Conservation (phyloP, 768 basidiomycete genomes). For the Suillus americanus region DNA sequence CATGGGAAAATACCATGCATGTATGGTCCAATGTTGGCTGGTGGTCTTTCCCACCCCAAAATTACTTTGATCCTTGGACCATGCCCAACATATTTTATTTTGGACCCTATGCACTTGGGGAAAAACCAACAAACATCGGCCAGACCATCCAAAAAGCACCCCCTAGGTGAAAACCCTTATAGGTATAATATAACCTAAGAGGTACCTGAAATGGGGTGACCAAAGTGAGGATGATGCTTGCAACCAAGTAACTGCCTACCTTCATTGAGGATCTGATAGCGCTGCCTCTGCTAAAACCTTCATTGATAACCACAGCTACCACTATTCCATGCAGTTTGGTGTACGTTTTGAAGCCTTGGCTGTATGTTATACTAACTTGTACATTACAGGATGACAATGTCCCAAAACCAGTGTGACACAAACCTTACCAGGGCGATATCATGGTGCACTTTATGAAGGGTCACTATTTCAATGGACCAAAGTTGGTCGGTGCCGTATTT, state of each 20-base stretch:
- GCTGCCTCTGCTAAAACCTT: not conserved
- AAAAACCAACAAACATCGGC: too few species aligned
- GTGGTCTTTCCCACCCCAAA: too few species aligned
- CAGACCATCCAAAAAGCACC: too few species aligned
- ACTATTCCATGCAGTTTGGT: not conserved
- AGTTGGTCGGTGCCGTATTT: not conserved
- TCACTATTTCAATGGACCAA: not conserved
- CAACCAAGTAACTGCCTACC: not conserved
- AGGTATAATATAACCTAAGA: too few species aligned
- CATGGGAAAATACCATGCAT: too few species aligned
- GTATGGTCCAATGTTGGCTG: too few species aligned
- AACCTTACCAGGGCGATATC: not conserved
- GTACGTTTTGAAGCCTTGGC: not conserved
- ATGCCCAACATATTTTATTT: too few species aligned
- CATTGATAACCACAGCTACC: not conserved
- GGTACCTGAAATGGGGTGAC: too few species aligned
- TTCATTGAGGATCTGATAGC: not conserved
- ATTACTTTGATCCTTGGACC: too few species aligned
- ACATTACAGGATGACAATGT: not conserved
- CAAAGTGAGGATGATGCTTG: not conserved
- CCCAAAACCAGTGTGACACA: not conserved
- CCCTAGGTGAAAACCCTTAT: too few species aligned
- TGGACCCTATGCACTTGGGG: too few species aligned
- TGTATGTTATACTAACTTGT: not conserved
- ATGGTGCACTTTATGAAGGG: not conserved